Conservation (phyloP, 1,139 yeast genomes). For the Dujonia santamariae region DNA sequence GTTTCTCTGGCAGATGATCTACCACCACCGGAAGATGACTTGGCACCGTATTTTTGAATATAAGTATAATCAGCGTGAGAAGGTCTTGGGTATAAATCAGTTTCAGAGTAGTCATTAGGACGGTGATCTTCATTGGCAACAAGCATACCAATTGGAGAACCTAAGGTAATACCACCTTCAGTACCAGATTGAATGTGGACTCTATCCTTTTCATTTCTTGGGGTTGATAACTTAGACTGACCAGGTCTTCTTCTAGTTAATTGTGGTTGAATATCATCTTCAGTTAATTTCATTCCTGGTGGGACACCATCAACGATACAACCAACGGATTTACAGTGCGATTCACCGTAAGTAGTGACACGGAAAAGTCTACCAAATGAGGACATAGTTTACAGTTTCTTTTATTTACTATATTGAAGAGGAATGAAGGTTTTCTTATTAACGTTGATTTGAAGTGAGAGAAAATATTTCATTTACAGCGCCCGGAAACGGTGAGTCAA, state of each 20-base stretch:
- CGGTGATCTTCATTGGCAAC: conserved; percentile 94
- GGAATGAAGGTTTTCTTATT: not conserved
- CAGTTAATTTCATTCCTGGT: conserved; percentile 84
- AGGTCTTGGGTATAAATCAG: conserved; percentile 94
- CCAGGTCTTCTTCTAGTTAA: conserved; percentile 97
- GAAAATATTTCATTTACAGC: too few species aligned
- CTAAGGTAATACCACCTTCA: conserved; percentile 85
- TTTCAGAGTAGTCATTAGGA: conserved; percentile 92
- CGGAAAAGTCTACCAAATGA: conserved; percentile 43
- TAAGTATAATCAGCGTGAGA: conserved; percentile 98
- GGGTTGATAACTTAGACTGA: conserved; percentile 87
- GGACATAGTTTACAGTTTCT: too few species aligned
- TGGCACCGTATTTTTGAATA: conserved; percentile 82
- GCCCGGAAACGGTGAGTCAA: not conserved
- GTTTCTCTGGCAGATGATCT: conserved; percentile 97
- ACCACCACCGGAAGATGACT: conserved; percentile 96
- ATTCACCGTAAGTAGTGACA: conserved; percentile 97
- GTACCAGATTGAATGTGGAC: conserved; percentile 95
- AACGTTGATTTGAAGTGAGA: not conserved
- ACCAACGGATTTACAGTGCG: conserved; percentile 98
- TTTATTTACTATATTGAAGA: too few species aligned
- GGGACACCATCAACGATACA: conserved; percentile 99
- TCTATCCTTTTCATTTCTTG: conserved; percentile 90
- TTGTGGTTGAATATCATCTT: conserved; percentile 91
- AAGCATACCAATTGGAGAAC: conserved; percentile 94